These are phyloP conservation scores for Colletotrichum sp. DNA, from an alignment of 2,329 filamentous ascomycete species.

Conservation along the genomic window DNA sequence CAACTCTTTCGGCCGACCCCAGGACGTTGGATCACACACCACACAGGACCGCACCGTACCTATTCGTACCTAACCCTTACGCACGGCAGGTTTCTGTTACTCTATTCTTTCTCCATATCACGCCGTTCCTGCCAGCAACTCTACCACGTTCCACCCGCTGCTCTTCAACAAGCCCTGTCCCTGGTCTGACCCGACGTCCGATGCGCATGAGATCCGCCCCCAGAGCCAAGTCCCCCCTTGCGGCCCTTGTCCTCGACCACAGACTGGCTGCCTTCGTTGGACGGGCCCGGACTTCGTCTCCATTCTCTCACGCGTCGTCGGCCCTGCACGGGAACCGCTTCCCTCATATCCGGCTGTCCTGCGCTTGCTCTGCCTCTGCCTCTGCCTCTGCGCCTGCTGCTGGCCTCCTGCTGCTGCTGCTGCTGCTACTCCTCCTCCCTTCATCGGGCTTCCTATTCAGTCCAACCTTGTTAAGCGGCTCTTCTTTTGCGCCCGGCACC, in stretches of 20 bases:
- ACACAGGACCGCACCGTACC: background rate
- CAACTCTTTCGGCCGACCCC: background rate
- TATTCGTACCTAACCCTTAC: background rate
- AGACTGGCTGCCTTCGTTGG: constrained; percentile 11
- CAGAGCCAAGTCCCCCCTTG: constrained; percentile 17
- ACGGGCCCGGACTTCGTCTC: constrained; percentile 9
- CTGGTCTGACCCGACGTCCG: constrained; percentile 17
- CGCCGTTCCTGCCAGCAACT: constrained; percentile 8
- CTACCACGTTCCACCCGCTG: constrained; percentile 6
- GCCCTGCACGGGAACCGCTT: constrained; percentile 7
- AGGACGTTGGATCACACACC: background rate
- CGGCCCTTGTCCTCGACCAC: constrained; percentile 2
- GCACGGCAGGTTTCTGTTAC: constrained; percentile 10
- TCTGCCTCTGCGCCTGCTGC: background rate
- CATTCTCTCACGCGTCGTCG: constrained; percentile 11
- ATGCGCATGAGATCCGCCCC: constrained; percentile 20
- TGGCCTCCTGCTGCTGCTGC: background rate
- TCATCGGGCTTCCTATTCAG: constrained; percentile 16
- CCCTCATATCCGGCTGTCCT: constrained; percentile 5
- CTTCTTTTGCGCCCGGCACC: constrained; percentile 10
- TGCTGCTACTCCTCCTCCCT: background rate
- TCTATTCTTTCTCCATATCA: constrained; percentile 17
- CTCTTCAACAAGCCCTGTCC: constrained; percentile 12
- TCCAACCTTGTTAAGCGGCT: constrained; percentile 17
- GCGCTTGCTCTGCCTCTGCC: background rate